Conservation (phyloP, 345 rosid species). For the Pistacia vera region DNA sequence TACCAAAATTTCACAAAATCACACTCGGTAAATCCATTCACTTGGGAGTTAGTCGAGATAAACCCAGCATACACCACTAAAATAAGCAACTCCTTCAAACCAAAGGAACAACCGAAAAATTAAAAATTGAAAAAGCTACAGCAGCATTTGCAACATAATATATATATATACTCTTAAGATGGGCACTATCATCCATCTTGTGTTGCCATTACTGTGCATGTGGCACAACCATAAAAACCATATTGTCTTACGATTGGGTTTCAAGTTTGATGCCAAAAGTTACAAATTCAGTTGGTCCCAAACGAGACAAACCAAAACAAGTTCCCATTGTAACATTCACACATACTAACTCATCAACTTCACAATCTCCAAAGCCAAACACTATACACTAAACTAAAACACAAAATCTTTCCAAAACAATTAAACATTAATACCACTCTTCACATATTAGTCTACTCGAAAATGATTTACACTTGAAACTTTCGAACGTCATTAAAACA, state of each 20-base stretch:
- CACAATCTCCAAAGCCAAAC: background rate
- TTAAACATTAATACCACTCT: background rate
- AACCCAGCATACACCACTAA: background rate
- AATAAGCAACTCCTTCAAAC: background rate
- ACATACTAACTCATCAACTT: background rate
- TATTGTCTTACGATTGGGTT: background rate
- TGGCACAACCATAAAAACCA: background rate
- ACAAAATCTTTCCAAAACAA: background rate
- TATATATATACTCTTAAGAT: too few species aligned
- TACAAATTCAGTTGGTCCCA: background rate
- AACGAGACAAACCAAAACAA: constrained; percentile 1
- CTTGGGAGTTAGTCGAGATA: too few species aligned
- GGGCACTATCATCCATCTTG: background rate
- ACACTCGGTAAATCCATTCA: background rate
- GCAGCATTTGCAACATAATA: background rate
- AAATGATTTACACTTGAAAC: background rate
- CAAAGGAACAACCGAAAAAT: background rate
- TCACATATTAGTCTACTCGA: background rate
- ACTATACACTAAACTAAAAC: background rate
- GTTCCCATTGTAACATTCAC: background rate
- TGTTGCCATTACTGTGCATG: background rate
- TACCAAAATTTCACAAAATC: background rate
- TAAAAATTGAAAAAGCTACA: background rate
- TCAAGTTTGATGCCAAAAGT: background rate
- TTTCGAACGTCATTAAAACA: background rate